A percentile compares a stretch with the other conserved stretches of the same genome.
Evolutionary conservation across 495 filamentous ascomycete species (phyloP).

Genomic region (Zalerion maritima): DNA sequence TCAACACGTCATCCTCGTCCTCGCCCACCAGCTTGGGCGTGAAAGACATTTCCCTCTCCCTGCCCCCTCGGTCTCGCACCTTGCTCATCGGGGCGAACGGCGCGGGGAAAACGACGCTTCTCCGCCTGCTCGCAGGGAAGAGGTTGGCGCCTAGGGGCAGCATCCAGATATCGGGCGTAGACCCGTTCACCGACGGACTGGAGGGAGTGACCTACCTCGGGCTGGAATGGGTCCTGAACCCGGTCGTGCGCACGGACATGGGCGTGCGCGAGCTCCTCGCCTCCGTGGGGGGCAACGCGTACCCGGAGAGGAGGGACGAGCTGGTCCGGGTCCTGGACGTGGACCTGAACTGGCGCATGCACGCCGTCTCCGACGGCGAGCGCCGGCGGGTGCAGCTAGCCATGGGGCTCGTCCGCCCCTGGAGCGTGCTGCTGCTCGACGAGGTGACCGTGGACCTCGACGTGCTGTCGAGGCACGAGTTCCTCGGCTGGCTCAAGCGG

Average conservation of each 20-base stretch:
- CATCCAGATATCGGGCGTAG: slow-evolving; percentile 62
- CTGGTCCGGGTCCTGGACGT: slow-evolving; percentile 81
- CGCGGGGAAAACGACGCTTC: slow-evolving; percentile 91
- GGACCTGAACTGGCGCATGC: slow-evolving; percentile 85
- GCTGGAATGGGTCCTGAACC: slow-evolving; percentile 97
- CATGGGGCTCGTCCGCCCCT: slow-evolving; percentile 91
- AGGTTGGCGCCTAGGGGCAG: slow-evolving; percentile 64
- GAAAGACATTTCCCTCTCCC: slow-evolving; percentile 48
- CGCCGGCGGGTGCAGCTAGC: slow-evolving; percentile 81
- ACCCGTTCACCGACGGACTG: slow-evolving; percentile 77
- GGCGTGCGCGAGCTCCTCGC: slow-evolving; percentile 71
- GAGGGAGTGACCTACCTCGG: slow-evolving; percentile 95
- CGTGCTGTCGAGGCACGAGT: slow-evolving; percentile 65
- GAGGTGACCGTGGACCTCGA: slow-evolving; percentile 98
- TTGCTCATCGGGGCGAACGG: slow-evolving; percentile 95
- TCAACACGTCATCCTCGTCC: slow-evolving; percentile 62
- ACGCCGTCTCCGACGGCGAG: slow-evolving; percentile 86
- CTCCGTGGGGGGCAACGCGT: slow-evolving; percentile 76
- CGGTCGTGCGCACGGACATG: slow-evolving; percentile 89
- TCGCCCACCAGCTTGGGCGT: too few relatives aligned
- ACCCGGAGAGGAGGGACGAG: slow-evolving; percentile 68
- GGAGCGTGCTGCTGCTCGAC: slow-evolving; percentile 79
- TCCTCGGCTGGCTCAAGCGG: slow-evolving; percentile 69
- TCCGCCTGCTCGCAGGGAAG: slow-evolving; percentile 77
- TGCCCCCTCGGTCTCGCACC: slow-evolving; percentile 74